phyloP scores from a whole-genome alignment of 129 eudicot genomes.

The Ambrosia artemisiifolia region DNA sequence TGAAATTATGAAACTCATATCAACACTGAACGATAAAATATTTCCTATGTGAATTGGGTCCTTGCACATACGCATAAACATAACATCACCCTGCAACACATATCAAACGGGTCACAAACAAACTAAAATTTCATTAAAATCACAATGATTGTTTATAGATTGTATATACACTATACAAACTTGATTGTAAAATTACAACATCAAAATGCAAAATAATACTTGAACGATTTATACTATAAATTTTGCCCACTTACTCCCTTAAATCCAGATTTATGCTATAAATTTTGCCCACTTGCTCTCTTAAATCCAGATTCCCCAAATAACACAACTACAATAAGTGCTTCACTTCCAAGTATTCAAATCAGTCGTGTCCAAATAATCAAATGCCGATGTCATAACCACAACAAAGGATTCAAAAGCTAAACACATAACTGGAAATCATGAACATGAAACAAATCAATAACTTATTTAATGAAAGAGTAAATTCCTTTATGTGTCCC shows the following conservation, averaged over 20 bases:
- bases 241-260: conserved; percentile 7
- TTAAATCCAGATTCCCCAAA: conserved; percentile 22
- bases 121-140: not conserved
- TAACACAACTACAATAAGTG: conserved; percentile 11
- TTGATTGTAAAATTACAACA: not conserved
- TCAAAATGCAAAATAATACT: not conserved
- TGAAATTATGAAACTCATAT: not conserved
- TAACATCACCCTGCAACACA: conserved; percentile 16
- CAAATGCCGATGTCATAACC: conserved; percentile 16
- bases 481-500: no score
- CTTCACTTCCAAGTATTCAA: conserved; percentile 18
- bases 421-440: not conserved
- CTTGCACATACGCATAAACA: conserved; percentile 16
- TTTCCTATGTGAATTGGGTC: conserved; percentile 18
- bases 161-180: not conserved
- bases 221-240: not conserved
- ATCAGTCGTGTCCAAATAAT: conserved; percentile 19
- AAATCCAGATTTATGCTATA: conserved; percentile 21
- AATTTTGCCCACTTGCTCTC: conserved; percentile 3
- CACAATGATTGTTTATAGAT: not conserved
- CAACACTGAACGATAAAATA: conserved; percentile 11
- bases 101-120: not conserved
- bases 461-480: not conserved
- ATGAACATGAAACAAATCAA: not conserved
- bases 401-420: not conserved